phyloP scores from a whole-genome alignment of 306 rosid genomes.

The Citrullus colocynthis region DNA sequence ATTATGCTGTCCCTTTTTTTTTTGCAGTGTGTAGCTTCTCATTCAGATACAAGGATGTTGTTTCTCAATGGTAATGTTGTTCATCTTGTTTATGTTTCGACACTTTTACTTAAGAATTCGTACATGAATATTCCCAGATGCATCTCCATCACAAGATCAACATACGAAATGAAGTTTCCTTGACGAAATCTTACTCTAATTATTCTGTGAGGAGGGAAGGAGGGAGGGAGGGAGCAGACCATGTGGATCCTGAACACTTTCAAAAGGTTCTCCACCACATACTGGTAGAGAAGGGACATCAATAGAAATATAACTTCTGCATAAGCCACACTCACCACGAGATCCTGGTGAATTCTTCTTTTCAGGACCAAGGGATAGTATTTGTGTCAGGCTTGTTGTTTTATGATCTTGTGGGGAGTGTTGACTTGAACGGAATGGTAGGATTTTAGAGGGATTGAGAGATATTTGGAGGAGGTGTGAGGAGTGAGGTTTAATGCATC shows the following conservation, averaged over 20 bases:
- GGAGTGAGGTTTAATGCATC: too few relatives aligned
- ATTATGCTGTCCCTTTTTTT: constrained; percentile 9
- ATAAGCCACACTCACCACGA: neutral
- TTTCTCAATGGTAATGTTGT: constrained; percentile 62
- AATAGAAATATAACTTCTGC: neutral
- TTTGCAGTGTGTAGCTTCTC: constrained; percentile 77
- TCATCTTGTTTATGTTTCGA: constrained; percentile 14
- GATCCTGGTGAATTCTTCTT: too few relatives aligned
- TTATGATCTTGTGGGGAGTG: too few relatives aligned
- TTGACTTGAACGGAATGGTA: too few relatives aligned
- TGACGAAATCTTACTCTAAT: neutral
- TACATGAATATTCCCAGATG: neutral
- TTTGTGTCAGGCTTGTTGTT: too few relatives aligned
- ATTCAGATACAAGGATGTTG: constrained; percentile 62
- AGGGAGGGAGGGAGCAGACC: neutral
- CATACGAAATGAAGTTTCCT: neutral
- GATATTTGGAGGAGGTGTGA: too few relatives aligned
- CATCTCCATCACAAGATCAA: neutral
- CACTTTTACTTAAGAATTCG: neutral
- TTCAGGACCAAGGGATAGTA: too few relatives aligned
- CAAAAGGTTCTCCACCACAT: neutral
- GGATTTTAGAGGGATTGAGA: too few relatives aligned
- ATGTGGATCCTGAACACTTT: neutral
- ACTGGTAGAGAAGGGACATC: neutral
- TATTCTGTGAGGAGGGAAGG: neutral